Evolutionary conservation across 169 alveolate genomes (phyloP), one percentile per base, ranked within the genome.

Genomic region (Toxoplasma gondii): DNA sequence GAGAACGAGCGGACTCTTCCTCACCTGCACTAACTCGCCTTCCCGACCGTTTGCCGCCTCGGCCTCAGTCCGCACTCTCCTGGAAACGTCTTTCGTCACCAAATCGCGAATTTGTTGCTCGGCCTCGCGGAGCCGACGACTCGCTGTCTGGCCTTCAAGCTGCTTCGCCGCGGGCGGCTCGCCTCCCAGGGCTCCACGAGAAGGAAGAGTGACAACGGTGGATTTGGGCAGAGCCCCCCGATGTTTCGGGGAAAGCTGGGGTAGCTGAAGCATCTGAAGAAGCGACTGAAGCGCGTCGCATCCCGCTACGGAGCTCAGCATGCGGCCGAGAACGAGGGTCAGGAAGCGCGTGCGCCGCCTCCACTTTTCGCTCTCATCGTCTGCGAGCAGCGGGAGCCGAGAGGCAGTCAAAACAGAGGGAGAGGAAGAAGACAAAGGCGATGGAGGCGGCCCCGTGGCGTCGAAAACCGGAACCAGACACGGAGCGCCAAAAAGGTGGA

Each of bases 401-500:
- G 58, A 12, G 12, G 58, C 58, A 49, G 58, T 12, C 58, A 49
- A 12, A 12, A 12, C 58, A 12, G 58, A 49, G 58, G 82, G 82
- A 7, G 19, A 69, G 34, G 82, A 7, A 4, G 82, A 17, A 7
- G n/a, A 31, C 34, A 12, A 69, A 4, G 82, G n/a, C 82, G 82
- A 4, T 5, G 82, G 39, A 5, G 82, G 17, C 17, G 83, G 36
- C 39, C 44, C 83, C 44, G 39, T 45, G 24, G 44, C 49, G 1
- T 10, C 9, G 22, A n/a, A n/a, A n/a, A 78, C 86, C n/a, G 86
- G 86, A 19, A 78, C 29, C 29, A 78, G 86, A 19, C 86, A 78
- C 45, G 86, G 86, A 17, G 29, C 45, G 44, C 86, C 86, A 7
- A 78, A 27, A 31, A 78, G 86, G 86, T 78, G 86, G n/a, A 78